Evolutionary conservation across 148 eudicot genomes (phyloP).

Genomic region (Heliamphora exappendiculata): DNA sequence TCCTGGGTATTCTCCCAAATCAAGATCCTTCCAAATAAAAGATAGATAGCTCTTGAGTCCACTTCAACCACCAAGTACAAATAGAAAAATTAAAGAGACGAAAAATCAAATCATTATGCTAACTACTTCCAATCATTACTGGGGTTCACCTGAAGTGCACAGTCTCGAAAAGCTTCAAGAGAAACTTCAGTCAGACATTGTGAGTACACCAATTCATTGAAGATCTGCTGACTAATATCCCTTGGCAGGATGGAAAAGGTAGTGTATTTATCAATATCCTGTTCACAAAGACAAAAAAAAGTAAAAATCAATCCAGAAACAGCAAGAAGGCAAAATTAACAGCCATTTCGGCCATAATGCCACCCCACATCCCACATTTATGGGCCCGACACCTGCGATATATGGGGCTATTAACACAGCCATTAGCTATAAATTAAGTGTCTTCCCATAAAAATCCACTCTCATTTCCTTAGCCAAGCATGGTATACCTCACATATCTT

Average conservation of each 20-base stretch:
- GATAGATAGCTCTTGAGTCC: background rate
- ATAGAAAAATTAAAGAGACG: background rate
- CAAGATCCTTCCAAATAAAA: slow-evolving; percentile 42
- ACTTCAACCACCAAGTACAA: background rate
- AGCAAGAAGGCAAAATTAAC: background rate
- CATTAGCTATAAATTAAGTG: background rate
- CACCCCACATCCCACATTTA: background rate
- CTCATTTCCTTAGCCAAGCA: background rate
- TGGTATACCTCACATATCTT: slow-evolving; percentile 40
- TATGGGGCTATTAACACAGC: background rate
- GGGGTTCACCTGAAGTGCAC: slow-evolving; percentile 53
- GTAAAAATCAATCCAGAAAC: background rate
- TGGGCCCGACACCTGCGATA: background rate
- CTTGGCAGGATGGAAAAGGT: slow-evolving; percentile 60
- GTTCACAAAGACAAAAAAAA: slow-evolving; percentile 3
- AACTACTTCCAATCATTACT: background rate
- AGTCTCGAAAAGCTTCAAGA: slow-evolving; percentile 64
- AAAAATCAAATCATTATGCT: background rate
- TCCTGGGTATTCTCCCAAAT: slow-evolving; percentile 58
- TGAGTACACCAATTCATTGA: slow-evolving; percentile 52
- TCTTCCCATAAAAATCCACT: background rate
- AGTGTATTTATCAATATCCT: slow-evolving; percentile 46
- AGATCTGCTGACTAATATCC: slow-evolving; percentile 69
- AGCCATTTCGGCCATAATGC: background rate
- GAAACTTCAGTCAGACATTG: slow-evolving; percentile 34